Evolutionary conservation across 2,329 filamentous ascomycete genomes (phyloP).

Genomic region (Daldinia sp.): DNA sequence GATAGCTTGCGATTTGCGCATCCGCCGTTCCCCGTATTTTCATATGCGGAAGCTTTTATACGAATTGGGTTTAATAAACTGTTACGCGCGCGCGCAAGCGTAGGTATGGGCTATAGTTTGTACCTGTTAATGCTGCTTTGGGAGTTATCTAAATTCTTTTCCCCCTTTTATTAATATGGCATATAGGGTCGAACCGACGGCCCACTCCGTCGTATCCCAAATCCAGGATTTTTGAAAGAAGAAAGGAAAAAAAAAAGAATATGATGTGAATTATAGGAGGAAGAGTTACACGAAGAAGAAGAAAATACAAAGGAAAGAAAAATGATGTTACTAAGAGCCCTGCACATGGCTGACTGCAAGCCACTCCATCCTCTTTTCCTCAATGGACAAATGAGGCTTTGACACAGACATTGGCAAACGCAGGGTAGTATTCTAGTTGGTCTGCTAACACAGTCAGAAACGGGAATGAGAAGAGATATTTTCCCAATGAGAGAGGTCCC

Average conservation of each 20-base stretch:
- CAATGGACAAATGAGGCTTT: slow-evolving; percentile 29
- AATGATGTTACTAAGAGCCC: slow-evolving; percentile 27
- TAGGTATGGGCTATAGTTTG: slow-evolving; percentile 10
- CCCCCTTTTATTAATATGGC: background rate
- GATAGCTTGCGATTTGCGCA: slow-evolving; percentile 16
- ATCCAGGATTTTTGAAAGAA: slow-evolving; percentile 10
- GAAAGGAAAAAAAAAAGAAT: background rate
- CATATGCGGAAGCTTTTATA: slow-evolving; percentile 32
- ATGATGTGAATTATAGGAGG: background rate
- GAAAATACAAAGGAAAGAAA: background rate
- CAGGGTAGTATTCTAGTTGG: slow-evolving; percentile 22
- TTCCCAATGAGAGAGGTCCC: slow-evolving; percentile 26
- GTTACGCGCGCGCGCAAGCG: background rate
- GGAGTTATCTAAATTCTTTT: slow-evolving; percentile 10
- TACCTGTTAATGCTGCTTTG: slow-evolving; percentile 15
- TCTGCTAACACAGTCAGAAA: slow-evolving; percentile 19
- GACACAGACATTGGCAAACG: background rate
- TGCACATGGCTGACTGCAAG: slow-evolving; percentile 31
- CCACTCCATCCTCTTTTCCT: slow-evolving; percentile 22
- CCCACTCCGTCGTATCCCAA: background rate
- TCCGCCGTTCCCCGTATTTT: slow-evolving; percentile 38
- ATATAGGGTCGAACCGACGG: background rate
- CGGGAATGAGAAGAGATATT: background rate
- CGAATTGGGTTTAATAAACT: slow-evolving; percentile 27
- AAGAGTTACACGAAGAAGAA: slow-evolving; percentile 1